phyloP scores from a whole-genome alignment of 371 early-diverging fungal species.

The Rhizopus sp. region DNA sequence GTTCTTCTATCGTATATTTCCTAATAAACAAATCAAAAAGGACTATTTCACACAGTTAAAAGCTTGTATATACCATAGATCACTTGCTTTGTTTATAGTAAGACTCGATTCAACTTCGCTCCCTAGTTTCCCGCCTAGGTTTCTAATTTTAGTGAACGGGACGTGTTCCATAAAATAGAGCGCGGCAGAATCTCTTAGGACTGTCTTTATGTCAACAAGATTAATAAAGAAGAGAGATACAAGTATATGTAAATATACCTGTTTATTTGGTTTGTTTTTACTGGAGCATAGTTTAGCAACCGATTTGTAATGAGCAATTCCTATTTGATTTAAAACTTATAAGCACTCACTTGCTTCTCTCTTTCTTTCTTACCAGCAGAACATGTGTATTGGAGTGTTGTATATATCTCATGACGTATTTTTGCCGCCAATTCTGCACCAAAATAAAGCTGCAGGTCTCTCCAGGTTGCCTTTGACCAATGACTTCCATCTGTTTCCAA shows the following conservation, averaged over 20 bases:
- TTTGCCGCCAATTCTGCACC: constrained; percentile 73
- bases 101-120: constrained; percentile 63
- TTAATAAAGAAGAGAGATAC: no score
- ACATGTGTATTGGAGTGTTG: constrained; percentile 79
- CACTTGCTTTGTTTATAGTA: constrained; percentile 52
- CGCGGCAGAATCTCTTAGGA: constrained; percentile 58
- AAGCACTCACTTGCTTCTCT: not conserved
- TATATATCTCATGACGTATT: constrained; percentile 65
- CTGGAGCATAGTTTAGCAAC: constrained; percentile 86
- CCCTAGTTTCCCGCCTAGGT: constrained; percentile 91
- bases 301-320: constrained; percentile 84
- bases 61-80: constrained; percentile 40
- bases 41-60: not conserved
- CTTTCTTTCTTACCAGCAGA: constrained; percentile 63
- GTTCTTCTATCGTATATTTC: constrained; percentile 32
- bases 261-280: constrained; percentile 86
- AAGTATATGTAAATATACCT: constrained; percentile 39
- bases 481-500: constrained; percentile 12
- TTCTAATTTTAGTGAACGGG: constrained; percentile 75
- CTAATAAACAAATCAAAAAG: constrained; percentile 8
- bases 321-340: constrained; percentile 14
- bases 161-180: constrained; percentile 61
- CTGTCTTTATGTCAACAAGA: constrained; percentile 41
- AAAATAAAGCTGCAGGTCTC: constrained; percentile 72
- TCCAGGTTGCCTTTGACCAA: constrained; percentile 44